phyloP scores from a whole-genome alignment of 176 grass and related monocot genomes.

The Cenchrus americanus region DNA sequence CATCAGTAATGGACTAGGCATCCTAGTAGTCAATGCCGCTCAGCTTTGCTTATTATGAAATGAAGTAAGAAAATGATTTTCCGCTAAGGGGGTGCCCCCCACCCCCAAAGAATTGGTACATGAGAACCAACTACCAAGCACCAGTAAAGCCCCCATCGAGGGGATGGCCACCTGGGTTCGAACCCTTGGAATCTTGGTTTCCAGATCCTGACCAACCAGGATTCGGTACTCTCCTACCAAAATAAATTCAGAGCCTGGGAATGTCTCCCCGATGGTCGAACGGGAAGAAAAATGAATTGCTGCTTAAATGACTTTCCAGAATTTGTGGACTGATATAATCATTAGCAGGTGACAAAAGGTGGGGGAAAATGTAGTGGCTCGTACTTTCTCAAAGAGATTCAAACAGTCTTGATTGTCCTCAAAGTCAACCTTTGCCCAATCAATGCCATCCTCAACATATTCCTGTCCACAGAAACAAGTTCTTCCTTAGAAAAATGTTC shows the following conservation, averaged over 20 bases:
- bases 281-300: background rate
- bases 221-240: background rate
- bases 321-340: background rate
- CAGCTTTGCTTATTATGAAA: constrained; percentile 11
- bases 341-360: background rate
- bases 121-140: background rate
- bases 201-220: background rate
- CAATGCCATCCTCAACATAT: constrained; percentile 97
- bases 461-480: constrained; percentile 55
- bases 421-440: constrained; percentile 98
- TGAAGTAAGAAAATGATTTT: background rate
- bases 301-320: constrained; percentile 12
- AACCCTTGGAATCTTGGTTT: background rate
- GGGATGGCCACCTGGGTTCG: background rate
- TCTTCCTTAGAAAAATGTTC: background rate
- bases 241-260: background rate
- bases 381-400: constrained; percentile 94
- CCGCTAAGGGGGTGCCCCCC: background rate
- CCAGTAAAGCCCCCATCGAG: background rate
- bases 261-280: background rate
- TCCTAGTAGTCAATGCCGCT: background rate
- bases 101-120: background rate
- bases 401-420: constrained; percentile 94
- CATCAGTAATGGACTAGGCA: background rate
- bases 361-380: constrained; percentile 26